Evolutionary conservation across 805 yeast genomes (phyloP).

Genomic region (Hanseniaspora clermontiae): DNA sequence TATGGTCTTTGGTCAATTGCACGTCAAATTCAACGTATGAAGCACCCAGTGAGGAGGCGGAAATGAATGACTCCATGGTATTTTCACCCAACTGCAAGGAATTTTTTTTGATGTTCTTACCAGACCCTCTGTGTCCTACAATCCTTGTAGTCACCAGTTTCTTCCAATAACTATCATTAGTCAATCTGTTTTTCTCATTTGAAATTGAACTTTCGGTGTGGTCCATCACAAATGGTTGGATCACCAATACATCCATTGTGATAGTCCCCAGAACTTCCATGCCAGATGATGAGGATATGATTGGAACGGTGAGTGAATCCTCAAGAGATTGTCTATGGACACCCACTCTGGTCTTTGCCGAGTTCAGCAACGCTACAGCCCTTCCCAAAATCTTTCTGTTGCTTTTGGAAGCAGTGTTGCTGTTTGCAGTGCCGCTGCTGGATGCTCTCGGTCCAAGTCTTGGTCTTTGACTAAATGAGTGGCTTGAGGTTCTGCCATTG

Average conservation of each 20-base stretch:
- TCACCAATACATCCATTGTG: constrained; percentile 59
- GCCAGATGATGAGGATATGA: constrained; percentile 49
- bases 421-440: not conserved
- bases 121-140: constrained; percentile 91
- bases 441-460: not conserved
- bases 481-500: not conserved
- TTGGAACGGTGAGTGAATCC: constrained; percentile 56
- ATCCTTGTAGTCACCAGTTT: constrained; percentile 78
- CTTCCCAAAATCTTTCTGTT: constrained; percentile 52
- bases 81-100: constrained; percentile 90
- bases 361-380: constrained; percentile 61
- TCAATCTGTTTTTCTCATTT: constrained; percentile 18
- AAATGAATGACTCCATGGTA: constrained; percentile 86
- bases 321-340: constrained; percentile 52
- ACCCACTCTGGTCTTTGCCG: constrained; percentile 56
- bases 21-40: constrained; percentile 95
- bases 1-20: constrained; percentile 78
- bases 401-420: not conserved
- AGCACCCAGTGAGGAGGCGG: constrained; percentile 93
- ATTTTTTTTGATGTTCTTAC: constrained; percentile 65
- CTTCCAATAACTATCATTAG: constrained; percentile 81
- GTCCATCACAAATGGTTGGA: constrained; percentile 44
- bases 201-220: constrained; percentile 18
- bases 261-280: constrained; percentile 67
- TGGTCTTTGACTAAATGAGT: not conserved